These are phyloP conservation scores for Parasarocladium wereldwijsianum DNA, from an alignment of 2,329 filamentous ascomycete species.

Conservation along the genomic window DNA sequence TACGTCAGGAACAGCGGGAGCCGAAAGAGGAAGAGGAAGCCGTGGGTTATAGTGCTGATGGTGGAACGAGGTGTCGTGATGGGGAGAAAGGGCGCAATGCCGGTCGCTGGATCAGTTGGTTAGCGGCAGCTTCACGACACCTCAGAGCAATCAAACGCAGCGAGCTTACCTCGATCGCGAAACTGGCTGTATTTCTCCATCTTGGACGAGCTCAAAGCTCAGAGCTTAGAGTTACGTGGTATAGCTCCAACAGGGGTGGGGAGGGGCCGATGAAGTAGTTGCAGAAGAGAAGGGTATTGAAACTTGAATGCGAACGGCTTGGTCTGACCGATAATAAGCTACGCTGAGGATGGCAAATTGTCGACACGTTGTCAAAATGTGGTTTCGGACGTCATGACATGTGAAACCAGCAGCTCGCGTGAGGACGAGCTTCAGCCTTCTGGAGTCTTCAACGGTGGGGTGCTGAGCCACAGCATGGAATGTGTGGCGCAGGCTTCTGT, in stretches of 20 bases:
- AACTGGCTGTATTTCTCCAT: conserved; percentile 97
- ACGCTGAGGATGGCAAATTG: no score
- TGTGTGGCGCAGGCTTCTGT: no score
- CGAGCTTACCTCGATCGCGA: conserved; percentile 60
- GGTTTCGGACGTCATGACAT: no score
- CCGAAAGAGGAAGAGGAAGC: conserved; percentile 66
- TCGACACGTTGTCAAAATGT: no score
- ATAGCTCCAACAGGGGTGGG: no score
- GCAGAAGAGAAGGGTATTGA: no score
- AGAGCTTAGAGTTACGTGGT: conserved; percentile 1
- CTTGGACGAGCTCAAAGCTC: conserved; percentile 4
- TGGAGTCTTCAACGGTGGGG: background rate
- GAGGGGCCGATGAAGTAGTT: no score
- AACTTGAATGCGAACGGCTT: no score
- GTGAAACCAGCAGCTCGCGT: no score
- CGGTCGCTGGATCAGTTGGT: conserved; percentile 50
- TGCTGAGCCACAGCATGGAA: no score
- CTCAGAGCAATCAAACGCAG: background rate
- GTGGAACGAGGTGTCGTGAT: conserved; percentile 50
- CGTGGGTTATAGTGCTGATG: conserved; percentile 47
- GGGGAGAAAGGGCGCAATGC: conserved; percentile 91
- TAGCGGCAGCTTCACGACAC: conserved; percentile 4
- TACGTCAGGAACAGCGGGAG: conserved; percentile 62
- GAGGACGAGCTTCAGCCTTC: background rate
- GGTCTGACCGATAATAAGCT: no score